phyloP scores from a whole-genome alignment of 164 flowering plant species.

The Annona cherimola region DNA sequence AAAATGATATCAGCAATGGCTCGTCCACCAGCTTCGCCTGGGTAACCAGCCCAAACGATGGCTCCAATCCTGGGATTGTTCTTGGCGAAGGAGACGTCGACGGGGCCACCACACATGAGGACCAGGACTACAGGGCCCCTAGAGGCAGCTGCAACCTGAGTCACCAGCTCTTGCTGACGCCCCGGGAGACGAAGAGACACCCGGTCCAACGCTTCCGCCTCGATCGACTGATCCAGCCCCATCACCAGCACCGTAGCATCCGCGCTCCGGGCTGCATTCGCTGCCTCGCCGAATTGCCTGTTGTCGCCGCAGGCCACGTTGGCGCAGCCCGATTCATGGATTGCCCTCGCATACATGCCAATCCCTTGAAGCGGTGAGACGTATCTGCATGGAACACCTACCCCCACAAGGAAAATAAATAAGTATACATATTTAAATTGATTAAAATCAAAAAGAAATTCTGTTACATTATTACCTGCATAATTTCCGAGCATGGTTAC shows the following conservation, averaged over 20 bases:
- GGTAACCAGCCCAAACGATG: constrained; percentile 90
- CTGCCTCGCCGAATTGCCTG: constrained; percentile 46
- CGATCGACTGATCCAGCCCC: constrained; percentile 90
- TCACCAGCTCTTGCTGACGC: constrained; percentile 66
- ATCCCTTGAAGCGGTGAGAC: constrained; percentile 74
- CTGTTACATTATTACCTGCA: too few relatives aligned
- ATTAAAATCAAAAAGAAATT: too few relatives aligned
- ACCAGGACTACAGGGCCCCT: constrained; percentile 71
- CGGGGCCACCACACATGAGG: constrained; percentile 83
- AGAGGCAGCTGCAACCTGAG: constrained; percentile 58
- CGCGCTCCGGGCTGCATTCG: constrained; percentile 54
- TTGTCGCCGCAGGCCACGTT: constrained; percentile 49
- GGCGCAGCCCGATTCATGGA: constrained; percentile 60
- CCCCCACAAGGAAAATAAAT: too few relatives aligned
- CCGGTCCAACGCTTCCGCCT: constrained; percentile 73
- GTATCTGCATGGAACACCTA: constrained; percentile 84
- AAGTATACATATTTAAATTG: too few relatives aligned
- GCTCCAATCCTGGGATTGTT: constrained; percentile 49
- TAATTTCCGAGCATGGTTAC: constrained; percentile 84
- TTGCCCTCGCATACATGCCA: constrained; percentile 41
- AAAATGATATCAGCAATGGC: constrained; percentile 88
- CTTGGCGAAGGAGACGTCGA: constrained; percentile 74
- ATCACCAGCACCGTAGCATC: constrained; percentile 77
- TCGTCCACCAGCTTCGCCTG: constrained; percentile 86
- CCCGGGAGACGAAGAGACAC: constrained; percentile 69